Evolutionary conservation across 2,329 filamentous ascomycete genomes (phyloP).

Genomic region (Raffaelea ambrosiae): DNA sequence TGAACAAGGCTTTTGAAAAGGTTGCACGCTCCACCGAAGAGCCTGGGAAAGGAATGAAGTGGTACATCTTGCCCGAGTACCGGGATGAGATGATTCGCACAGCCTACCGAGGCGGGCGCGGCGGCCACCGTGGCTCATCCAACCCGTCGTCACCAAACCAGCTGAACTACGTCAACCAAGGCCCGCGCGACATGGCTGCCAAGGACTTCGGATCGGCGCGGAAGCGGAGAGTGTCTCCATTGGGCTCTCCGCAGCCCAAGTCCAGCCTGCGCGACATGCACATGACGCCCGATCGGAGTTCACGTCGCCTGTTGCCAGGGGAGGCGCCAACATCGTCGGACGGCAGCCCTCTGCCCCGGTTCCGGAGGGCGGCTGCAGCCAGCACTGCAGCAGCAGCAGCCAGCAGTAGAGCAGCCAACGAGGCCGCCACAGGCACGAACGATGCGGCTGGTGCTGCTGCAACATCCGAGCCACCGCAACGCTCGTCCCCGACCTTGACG

Average conservation of each 20-base stretch:
- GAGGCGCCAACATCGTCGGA: constrained; percentile 31
- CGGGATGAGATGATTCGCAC: constrained; percentile 83
- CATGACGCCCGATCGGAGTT: constrained; percentile 49
- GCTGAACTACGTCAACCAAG: constrained; percentile 52
- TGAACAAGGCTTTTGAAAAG: constrained; percentile 93
- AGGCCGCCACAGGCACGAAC: not conserved
- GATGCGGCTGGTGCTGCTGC: not conserved
- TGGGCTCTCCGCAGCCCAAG: constrained; percentile 46
- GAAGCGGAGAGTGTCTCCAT: constrained; percentile 48
- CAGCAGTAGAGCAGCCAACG: constrained; percentile 2
- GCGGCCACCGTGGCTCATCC: constrained; percentile 59
- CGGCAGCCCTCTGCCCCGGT: constrained; percentile 53
- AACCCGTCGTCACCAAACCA: constrained; percentile 60
- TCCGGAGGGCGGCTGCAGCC: constrained; percentile 29
- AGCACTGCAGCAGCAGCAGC: constrained; percentile 1
- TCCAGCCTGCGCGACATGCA: constrained; percentile 42
- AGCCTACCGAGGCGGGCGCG: constrained; percentile 50
- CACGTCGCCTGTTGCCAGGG: constrained; percentile 29
- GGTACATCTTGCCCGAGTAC: constrained; percentile 80
- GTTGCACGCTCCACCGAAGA: constrained; percentile 88
- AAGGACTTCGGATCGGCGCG: constrained; percentile 42
- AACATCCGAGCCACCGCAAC: constrained; percentile 28
- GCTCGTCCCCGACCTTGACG: constrained; percentile 48
- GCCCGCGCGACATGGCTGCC: constrained; percentile 45
- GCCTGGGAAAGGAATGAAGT: constrained; percentile 98